Evolutionary conservation across 352 stramenopile species (phyloP), one percentile per base, ranked within the genome.

Genomic region (Pythium coloratum): DNA sequence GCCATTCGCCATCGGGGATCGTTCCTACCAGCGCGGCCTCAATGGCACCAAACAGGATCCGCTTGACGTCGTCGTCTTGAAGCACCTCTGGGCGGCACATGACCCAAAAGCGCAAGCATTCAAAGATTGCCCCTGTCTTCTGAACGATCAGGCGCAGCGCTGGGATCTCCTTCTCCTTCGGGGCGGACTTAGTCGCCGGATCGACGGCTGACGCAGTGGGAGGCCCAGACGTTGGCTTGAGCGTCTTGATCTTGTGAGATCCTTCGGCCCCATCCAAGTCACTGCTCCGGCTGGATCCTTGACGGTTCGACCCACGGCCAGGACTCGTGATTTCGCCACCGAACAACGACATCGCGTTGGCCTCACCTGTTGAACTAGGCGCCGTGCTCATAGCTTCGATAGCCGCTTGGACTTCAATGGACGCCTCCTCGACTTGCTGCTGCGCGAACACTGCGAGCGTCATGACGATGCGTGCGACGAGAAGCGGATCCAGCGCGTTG

Each of bases 351-450:
- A 56, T 64, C 18, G 66, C 54, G 10, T 67, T 68, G 44, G 26
- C 61, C 20, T 28, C 53, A 13, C 14, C 53, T 16, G 32, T 26
- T 8, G 53, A 28, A 10, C 2, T 24, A 24, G 33, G 6, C 80
- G 71, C 10, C 64, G 38, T 24, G 30, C 44, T 55, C 57, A 69
- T 65, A 36, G 63, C 82, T 71, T 96, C 88, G 64, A 96, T 90
- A 2, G 84, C 82, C 2, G 86, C 75, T 61, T 94, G 88, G 0
- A 96, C 85, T 75, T 94, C 88, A 55, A 93, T 94, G 0, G 88
- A 96, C 14, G 88, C 83, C 73, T 94, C 84, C 73, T 96, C 88
- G 9, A 96, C 84, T 70, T 96, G 88, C 46, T 94, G 88, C 49
- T 96, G 88, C 3, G 87, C 88, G 44, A 94, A 91, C 1, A 96